Evolutionary conservation across 108 stramenopile species (phyloP), one percentile per base, ranked within the genome.

Genomic region (Aurantiochytrium sp.): DNA sequence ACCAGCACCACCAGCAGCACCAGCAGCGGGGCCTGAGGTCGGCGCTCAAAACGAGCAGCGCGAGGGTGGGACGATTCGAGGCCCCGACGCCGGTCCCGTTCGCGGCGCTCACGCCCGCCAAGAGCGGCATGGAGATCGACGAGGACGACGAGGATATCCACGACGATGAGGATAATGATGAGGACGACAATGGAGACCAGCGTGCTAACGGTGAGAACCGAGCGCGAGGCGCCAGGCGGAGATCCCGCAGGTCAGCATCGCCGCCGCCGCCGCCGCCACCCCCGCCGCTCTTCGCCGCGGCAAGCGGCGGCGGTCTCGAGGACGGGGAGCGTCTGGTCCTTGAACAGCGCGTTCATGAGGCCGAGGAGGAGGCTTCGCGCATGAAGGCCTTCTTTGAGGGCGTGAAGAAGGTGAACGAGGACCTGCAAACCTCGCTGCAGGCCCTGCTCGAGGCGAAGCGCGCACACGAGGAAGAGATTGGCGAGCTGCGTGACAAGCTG

Each of bases 351-450:
- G 32, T 65, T 6, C 59, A 65, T 34, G 59, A 65, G 59, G 59
- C 59, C 59, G 32, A 65, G 59, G 59, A 65, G 34, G 59, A 65
- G 24, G 59, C 59, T 8, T 2, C 73, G 73, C 73, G 73, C 17
- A 81, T 81, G 73, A 48, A 81, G 24, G 12, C 15, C 21, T 81
- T 81, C 45, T 81, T 81, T 48, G 42, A 81, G 39, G 73, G 73
- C 2, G 73, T 81, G 73, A 41, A 81, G 30, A 81, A 81, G 73
- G 73, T 81, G 1, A 81, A 81, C 45, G 73, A 81, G 17, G 42
- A 81, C 1, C 2, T 81, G 73, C 73, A 81, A 24, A 30, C 15
- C 12, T 81, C 73, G 42, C 42, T 81, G 0, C 42, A 48, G 24
- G 73, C 1, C 24, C 3, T 81, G 45, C 42, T 48, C 30, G 42